Percentiles rank a stretch among this genome's conserved stretches.
Evolutionary conservation across 192 early-diverging fungal genomes (phyloP).

Genomic region (Gaertneriomyces sp.): DNA sequence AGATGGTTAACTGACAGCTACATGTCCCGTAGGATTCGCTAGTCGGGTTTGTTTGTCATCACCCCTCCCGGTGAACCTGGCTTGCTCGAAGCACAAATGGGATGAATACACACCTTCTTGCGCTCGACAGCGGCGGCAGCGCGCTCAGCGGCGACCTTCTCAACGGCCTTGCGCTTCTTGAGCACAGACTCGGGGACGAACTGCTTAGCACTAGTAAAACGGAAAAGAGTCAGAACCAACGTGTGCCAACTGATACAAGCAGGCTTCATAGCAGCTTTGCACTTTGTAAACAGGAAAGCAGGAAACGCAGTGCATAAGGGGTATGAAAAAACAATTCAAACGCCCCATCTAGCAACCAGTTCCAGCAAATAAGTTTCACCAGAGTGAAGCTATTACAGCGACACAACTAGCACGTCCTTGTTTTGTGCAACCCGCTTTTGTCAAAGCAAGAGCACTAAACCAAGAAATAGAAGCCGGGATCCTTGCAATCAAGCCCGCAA

Average conservation of each 20-base stretch:
- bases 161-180: constrained; percentile 62
- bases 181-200: constrained; percentile 62
- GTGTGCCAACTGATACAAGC: constrained; percentile 7
- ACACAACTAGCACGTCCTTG: background rate
- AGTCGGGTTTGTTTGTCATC: constrained; percentile 27
- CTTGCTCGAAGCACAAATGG: background rate
- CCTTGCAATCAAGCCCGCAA: background rate
- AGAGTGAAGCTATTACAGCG: constrained; percentile 3
- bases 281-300: constrained; percentile 2
- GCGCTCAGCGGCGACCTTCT: constrained; percentile 58
- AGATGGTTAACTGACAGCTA: constrained; percentile 58
- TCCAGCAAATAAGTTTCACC: constrained; percentile 20
- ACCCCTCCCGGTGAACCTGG: constrained; percentile 4
- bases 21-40: constrained; percentile 45
- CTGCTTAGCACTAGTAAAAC: constrained; percentile 20
- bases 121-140: constrained; percentile 43
- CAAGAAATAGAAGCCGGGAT: background rate
- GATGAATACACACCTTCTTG: constrained; percentile 42
- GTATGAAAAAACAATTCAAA: background rate
- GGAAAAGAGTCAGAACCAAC: background rate
- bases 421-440: background rate
- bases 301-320: background rate
- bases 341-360: constrained; percentile 8
- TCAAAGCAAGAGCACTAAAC: background rate
- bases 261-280: background rate